Percentiles rank a stretch among this genome's conserved stretches.
Conservation (phyloP, 2,329 filamentous ascomycete species). For the Thielaviopsis musarum region DNA sequence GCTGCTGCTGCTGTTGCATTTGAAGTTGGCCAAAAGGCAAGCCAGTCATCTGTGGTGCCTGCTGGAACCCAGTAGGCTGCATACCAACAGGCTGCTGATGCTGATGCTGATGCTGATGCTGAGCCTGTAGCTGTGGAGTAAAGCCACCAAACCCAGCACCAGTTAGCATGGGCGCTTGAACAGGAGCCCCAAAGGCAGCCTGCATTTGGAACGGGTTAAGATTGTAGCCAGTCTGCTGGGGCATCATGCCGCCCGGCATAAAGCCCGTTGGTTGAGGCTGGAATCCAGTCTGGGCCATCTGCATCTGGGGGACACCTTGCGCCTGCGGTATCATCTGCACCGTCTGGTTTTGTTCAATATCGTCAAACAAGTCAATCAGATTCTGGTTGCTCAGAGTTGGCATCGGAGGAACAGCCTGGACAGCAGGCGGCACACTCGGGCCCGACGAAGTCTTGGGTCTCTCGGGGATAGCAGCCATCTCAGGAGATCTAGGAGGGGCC, state of each 20-base stretch:
- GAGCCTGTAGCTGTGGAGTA: slow-evolving; percentile 18
- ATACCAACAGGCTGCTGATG: slow-evolving; percentile 13
- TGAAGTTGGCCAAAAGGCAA: slow-evolving; percentile 16
- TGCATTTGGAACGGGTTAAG: slow-evolving; percentile 16
- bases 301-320: slow-evolving; percentile 11
- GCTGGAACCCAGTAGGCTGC: slow-evolving; percentile 17
- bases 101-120: too few species aligned
- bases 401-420: slow-evolving; percentile 13
- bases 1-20: slow-evolving; percentile 16
- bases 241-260: slow-evolving; percentile 14
- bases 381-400: slow-evolving; percentile 40
- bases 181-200: slow-evolving; percentile 1
- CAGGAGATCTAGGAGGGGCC: slow-evolving; percentile 14
- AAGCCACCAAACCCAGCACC: slow-evolving; percentile 11
- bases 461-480: slow-evolving; percentile 19
- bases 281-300: slow-evolving; percentile 21
- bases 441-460: slow-evolving; percentile 23
- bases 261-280: slow-evolving; percentile 23
- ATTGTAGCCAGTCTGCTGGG: slow-evolving; percentile 16
- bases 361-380: slow-evolving; percentile 88
- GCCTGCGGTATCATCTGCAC: slow-evolving; percentile 25
- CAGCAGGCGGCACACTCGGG: not conserved
- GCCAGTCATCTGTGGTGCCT: slow-evolving; percentile 1
- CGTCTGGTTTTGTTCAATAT: slow-evolving; percentile 78
- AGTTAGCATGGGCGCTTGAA: slow-evolving; percentile 14